Evolutionary conservation across 805 yeast species (phyloP).

Genomic region (Dipodascopsis tothii): DNA sequence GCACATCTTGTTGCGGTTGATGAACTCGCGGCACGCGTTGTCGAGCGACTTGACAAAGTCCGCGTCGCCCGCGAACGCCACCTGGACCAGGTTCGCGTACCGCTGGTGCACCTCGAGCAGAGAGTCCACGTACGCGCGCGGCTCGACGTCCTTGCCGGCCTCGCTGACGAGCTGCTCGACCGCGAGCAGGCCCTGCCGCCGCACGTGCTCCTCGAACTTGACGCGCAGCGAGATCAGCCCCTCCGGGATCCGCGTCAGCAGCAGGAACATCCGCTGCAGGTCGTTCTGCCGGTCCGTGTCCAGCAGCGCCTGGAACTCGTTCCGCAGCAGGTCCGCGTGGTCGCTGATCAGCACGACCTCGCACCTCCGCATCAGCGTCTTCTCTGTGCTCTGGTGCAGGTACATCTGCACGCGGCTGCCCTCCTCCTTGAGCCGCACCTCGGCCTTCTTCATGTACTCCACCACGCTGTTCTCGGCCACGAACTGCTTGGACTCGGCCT

Average conservation of each 20-base stretch:
- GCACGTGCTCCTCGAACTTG: slow-evolving; percentile 65
- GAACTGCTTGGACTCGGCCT: slow-evolving; percentile 58
- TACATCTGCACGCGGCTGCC: slow-evolving; percentile 66
- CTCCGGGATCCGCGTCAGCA: slow-evolving; percentile 69
- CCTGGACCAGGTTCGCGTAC: slow-evolving; percentile 56
- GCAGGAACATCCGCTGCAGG: slow-evolving; percentile 65
- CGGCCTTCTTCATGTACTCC: slow-evolving; percentile 83
- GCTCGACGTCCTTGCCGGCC: slow-evolving; percentile 42
- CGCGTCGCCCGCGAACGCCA: slow-evolving; percentile 65
- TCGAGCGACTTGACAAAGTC: slow-evolving; percentile 82
- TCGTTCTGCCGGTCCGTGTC: slow-evolving; percentile 66
- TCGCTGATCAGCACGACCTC: slow-evolving; percentile 69
- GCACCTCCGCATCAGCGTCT: slow-evolving; percentile 65
- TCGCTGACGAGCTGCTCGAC: slow-evolving; percentile 48
- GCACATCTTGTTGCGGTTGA: slow-evolving; percentile 77
- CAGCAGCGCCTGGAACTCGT: slow-evolving; percentile 66
- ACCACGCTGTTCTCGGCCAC: slow-evolving; percentile 72
- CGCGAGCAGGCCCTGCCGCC: slow-evolving; percentile 52
- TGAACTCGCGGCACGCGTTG: slow-evolving; percentile 75
- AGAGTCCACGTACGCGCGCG: slow-evolving; percentile 72
- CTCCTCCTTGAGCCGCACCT: slow-evolving; percentile 75
- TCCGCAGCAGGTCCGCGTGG: slow-evolving; percentile 68
- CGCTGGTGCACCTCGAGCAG: slow-evolving; percentile 62
- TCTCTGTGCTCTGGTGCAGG: slow-evolving; percentile 78
- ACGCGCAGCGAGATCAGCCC: slow-evolving; percentile 73